Conservation (phyloP, 2,329 filamentous ascomycete genomes). For the Epichloe coenophiala region DNA sequence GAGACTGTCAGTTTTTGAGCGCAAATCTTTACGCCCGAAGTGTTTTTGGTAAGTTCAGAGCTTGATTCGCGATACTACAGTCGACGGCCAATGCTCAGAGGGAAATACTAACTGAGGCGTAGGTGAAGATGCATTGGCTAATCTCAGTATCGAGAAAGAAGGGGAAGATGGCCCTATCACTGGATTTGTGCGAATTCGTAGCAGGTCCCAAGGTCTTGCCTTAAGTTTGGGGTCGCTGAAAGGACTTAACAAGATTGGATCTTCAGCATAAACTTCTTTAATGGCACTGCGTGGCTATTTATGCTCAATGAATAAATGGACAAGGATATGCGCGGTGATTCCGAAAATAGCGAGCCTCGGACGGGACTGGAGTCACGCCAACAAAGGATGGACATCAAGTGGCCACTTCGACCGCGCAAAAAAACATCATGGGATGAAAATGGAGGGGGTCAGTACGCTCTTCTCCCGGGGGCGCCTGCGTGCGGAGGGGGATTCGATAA, state of each 20-base stretch:
- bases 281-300: background rate
- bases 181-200: conserved; percentile 94
- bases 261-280: conserved; percentile 13
- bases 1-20: conserved; percentile 94
- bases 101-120: conserved; percentile 11
- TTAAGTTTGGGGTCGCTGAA: conserved; percentile 89
- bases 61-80: background rate
- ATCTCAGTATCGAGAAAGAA: conserved; percentile 95
- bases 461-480: background rate
- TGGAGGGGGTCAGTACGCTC: background rate
- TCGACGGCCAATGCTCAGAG: too few relatives aligned
- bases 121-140: conserved; percentile 98
- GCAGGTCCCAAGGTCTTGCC: conserved; percentile 87
- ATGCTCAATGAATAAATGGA: background rate
- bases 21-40: conserved; percentile 93
- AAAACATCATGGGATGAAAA: background rate
- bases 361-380: background rate
- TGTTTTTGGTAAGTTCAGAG: conserved; percentile 73
- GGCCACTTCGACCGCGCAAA: background rate
- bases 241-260: conserved; percentile 72
- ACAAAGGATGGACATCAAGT: background rate
- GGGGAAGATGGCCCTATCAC: conserved; percentile 90
- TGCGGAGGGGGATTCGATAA: background rate
- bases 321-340: background rate
- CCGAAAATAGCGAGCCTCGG: background rate